Evolutionary conservation across 805 yeast genomes (phyloP).

Genomic region (Ogataea trehalophila): DNA sequence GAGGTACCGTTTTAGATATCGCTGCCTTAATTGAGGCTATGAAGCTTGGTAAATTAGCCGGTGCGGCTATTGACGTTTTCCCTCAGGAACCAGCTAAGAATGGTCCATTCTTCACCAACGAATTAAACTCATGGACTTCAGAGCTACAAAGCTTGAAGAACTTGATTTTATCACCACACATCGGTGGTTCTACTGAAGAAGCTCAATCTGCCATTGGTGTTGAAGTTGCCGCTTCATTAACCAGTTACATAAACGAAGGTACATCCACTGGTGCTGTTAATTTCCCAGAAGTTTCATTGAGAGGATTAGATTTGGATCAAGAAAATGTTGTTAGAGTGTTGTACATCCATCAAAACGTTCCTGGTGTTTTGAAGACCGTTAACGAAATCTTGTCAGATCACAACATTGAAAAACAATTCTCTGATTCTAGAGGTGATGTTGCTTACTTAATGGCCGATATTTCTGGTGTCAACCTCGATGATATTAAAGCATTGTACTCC

Average conservation of each 20-base stretch:
- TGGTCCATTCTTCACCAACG: constrained; percentile 74
- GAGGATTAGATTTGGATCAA: constrained; percentile 84
- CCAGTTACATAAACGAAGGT: constrained; percentile 95
- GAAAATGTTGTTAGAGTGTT: constrained; percentile 86
- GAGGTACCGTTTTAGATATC: constrained; percentile 97
- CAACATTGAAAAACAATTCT: constrained; percentile 96
- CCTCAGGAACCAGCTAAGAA: constrained; percentile 97
- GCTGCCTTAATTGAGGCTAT: constrained; percentile 89
- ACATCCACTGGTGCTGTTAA: constrained; percentile 91
- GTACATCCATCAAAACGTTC: constrained; percentile 95
- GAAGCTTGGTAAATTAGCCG: constrained; percentile 91
- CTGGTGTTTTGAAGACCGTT: constrained; percentile 97
- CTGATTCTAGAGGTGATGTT: constrained; percentile 94
- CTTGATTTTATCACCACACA: constrained; percentile 92
- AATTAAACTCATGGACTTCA: constrained; percentile 75
- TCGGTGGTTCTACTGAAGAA: constrained; percentile 99
- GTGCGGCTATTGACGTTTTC: constrained; percentile 94
- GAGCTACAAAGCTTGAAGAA: constrained; percentile 81
- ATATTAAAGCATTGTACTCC: constrained; percentile 79
- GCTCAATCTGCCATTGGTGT: constrained; percentile 97
- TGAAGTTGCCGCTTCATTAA: constrained; percentile 82
- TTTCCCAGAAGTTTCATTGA: constrained; percentile 95
- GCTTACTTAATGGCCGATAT: constrained; percentile 99
- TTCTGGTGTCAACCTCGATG: constrained; percentile 73
- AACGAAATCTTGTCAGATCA: constrained; percentile 91